These are phyloP conservation scores for Cystoderma amianthinum DNA, from an alignment of 768 basidiomycete species.

Conservation along the genomic window DNA sequence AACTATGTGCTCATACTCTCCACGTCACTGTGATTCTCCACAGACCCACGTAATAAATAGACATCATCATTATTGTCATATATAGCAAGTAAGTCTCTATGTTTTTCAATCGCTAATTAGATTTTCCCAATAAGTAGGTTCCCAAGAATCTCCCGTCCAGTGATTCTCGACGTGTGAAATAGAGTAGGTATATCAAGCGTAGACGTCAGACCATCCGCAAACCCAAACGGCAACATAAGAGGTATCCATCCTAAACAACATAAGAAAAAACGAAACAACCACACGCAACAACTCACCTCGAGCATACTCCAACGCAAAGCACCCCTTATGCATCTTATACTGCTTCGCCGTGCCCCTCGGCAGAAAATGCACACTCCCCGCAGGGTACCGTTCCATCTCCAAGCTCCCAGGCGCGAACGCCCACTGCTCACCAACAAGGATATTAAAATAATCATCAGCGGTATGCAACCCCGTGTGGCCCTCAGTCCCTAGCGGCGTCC, in stretches of 20 bases:
- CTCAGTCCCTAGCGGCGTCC: constrained; percentile 94
- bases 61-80: no score
- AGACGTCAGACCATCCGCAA: constrained; percentile 79
- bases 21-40: no score
- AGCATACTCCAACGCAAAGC: constrained; percentile 94
- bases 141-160: constrained; percentile 73
- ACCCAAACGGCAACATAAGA: constrained; percentile 90
- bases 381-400: constrained; percentile 77
- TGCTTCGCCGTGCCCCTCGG: constrained; percentile 85
- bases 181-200: constrained; percentile 85
- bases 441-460: constrained; percentile 98
- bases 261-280: neutral
- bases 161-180: constrained; percentile 70
- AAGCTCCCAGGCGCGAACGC: constrained; percentile 80
- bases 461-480: constrained; percentile 93
- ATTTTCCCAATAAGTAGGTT: constrained; percentile 89
- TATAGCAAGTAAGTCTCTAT: no score
- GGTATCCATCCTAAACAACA: constrained; percentile 87
- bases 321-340: constrained; percentile 96
- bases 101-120: constrained; percentile 27
- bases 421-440: constrained; percentile 92
- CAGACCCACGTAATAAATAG: no score
- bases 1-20: no score
- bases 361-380: constrained; percentile 83
- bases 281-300: constrained; percentile 49